A percentile compares a stretch with the other conserved stretches of the same genome.
phyloP scores from a whole-genome alignment of 1,139 yeast species.

The Diutina catenulata region DNA sequence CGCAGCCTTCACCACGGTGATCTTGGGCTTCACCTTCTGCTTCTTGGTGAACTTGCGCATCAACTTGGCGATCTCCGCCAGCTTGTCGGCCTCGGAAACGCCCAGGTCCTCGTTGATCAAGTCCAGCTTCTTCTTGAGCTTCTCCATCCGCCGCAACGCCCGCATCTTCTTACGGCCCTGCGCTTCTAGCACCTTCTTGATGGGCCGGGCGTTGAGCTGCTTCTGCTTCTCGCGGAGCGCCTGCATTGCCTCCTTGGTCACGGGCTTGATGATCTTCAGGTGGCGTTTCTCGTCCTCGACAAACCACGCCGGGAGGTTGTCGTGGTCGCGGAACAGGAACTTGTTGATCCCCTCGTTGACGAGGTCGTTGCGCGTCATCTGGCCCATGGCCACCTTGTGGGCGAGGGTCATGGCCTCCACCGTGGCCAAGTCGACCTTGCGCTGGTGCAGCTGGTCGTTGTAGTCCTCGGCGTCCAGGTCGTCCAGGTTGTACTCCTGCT shows the following conservation, averaged over 20 bases:
- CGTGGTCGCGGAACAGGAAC: slow-evolving; percentile 83
- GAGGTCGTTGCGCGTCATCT: slow-evolving; percentile 70
- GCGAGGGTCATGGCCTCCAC: slow-evolving; percentile 98
- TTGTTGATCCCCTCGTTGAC: slow-evolving; percentile 86
- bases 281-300: slow-evolving; percentile 82
- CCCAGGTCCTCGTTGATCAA: slow-evolving; percentile 78
- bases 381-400: slow-evolving; percentile 87
- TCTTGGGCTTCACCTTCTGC: slow-evolving; percentile 67
- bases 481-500: slow-evolving; percentile 18
- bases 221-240: slow-evolving; percentile 85
- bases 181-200: slow-evolving; percentile 95
- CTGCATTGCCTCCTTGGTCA: slow-evolving; percentile 91
- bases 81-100: slow-evolving; percentile 85
- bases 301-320: slow-evolving; percentile 93
- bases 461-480: slow-evolving; percentile 29
- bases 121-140: slow-evolving; percentile 89
- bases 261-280: slow-evolving; percentile 78
- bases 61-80: slow-evolving; percentile 80
- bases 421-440: slow-evolving; percentile 21
- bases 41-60: slow-evolving; percentile 76
- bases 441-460: not conserved
- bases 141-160: slow-evolving; percentile 79
- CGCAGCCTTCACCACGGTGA: slow-evolving; percentile 80
- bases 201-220: slow-evolving; percentile 92
- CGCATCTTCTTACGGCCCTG: slow-evolving; percentile 95